Evolutionary conservation across 306 rosid genomes (phyloP).

Genomic region (Dryas alaskensis): DNA sequence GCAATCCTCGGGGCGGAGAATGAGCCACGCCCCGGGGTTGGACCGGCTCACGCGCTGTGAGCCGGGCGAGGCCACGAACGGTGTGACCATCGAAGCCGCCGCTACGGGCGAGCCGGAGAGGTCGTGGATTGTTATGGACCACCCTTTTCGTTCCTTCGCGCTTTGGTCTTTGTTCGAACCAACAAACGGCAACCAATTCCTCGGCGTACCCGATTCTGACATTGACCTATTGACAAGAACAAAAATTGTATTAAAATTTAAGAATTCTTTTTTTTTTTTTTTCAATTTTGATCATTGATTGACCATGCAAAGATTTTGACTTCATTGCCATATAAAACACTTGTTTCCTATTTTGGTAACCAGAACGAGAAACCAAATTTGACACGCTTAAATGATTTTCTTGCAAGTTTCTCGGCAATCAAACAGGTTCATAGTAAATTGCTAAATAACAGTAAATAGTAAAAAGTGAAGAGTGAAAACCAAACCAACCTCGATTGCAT

Average conservation of each 20-base stretch:
- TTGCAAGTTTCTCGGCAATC: slow-evolving; percentile 18
- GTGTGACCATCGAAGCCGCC: slow-evolving; percentile 51
- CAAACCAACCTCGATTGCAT: slow-evolving; percentile 31
- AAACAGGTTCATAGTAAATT: background rate
- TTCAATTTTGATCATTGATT: too few relatives aligned
- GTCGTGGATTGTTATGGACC: slow-evolving; percentile 53
- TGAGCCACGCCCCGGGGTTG: slow-evolving; percentile 55
- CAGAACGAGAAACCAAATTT: background rate
- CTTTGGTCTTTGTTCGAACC: slow-evolving; percentile 31
- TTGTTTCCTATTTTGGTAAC: background rate
- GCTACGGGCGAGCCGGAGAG: slow-evolving; percentile 53
- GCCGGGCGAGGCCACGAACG: slow-evolving; percentile 45
- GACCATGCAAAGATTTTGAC: too few relatives aligned
- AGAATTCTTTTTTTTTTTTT: too few relatives aligned
- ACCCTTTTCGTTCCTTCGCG: slow-evolving; percentile 45
- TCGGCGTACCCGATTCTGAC: slow-evolving; percentile 27
- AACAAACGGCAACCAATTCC: slow-evolving; percentile 34
- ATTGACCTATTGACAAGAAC: slow-evolving; percentile 24
- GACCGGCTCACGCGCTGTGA: slow-evolving; percentile 49
- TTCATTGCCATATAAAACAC: background rate
- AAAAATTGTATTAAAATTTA: background rate
- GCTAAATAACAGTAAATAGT: background rate
- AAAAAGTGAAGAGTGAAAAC: background rate
- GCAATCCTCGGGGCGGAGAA: slow-evolving; percentile 43
- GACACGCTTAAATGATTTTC: background rate